Base-by-base conservation (phyloP, 306 rosid genomes). In the Prunus kanzakura region DNA sequence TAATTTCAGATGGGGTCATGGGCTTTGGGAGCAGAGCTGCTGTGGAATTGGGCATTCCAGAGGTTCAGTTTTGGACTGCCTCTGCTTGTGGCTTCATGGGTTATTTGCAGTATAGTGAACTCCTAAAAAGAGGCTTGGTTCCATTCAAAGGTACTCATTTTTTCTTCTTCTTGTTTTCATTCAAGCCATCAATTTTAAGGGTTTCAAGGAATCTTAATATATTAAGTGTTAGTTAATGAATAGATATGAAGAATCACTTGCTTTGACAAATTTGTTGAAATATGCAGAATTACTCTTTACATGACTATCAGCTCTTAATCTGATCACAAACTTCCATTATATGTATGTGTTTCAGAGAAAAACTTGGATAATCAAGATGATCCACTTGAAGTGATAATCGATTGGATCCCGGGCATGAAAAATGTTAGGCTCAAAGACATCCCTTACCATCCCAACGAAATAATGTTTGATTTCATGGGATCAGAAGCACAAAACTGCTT, bases 381-480 rank as follows among this genome's bases (percentile, higher is more conserved):
- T 18, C 69, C 79, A 1, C 82, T 87, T 8, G 75, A 84, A 12
- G 32, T 41, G 14, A 72, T 82, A 14, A 76, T 84, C 55, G 71
- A 85, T 12, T 85, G 89, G 86, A 80, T 82, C 56, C 79, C 87
- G 0, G 85, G 87, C 12, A 63, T 87, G 82, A 73, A 66, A 75
- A 68, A 80, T 16, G 29, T 84, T 11, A 49, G 87, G 23, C 82
- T 87, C 1, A 83, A 49, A 64, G 88, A 84, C 81, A 64, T 84
- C 54, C 85, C 85, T 22, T 84, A 80, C 76, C 80, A 80, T 35
- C 29, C 43, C 4, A 61, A 80, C 0, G 88, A 84, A 11, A 82
- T 52, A 43, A 71, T 84, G 85, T 87, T 87, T 15, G 82, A 87
- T 49, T 87, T 69, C 41, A 3, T 76, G 79, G 82, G 86, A 50